Evolutionary conservation across 2,329 filamentous ascomycete genomes (phyloP).

Genomic region (Hypoxylon sp.): DNA sequence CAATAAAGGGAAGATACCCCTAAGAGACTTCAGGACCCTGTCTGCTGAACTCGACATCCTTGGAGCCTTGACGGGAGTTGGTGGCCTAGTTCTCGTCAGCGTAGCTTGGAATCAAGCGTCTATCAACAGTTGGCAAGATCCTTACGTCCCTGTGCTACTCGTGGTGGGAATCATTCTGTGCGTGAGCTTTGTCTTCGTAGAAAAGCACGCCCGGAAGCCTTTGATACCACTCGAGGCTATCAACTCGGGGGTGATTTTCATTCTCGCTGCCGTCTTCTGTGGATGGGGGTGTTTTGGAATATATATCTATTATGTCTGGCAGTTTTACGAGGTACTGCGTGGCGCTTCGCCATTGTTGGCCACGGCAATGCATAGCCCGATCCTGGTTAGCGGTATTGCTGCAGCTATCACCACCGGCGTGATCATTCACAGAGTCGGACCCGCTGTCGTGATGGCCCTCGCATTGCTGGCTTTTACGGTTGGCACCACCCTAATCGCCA

Average conservation of each 20-base stretch:
- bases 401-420: conserved; percentile 49
- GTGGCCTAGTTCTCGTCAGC: conserved; percentile 66
- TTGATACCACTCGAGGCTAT: conserved; percentile 65
- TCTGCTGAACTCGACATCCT: conserved; percentile 47
- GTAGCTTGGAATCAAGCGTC: conserved; percentile 71
- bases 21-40: conserved; percentile 37
- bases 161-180: conserved; percentile 64
- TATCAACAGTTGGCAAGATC: conserved; percentile 63
- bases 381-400: conserved; percentile 53
- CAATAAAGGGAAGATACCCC: conserved; percentile 18
- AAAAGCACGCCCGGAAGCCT: conserved; percentile 60
- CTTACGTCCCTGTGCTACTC: conserved; percentile 64
- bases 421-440: conserved; percentile 49
- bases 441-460: conserved; percentile 49
- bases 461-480: conserved; percentile 50
- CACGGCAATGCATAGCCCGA: conserved; percentile 54
- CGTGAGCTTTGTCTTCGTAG: conserved; percentile 63
- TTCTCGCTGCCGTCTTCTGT: conserved; percentile 61
- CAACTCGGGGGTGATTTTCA: conserved; percentile 60
- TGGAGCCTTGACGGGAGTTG: conserved; percentile 58
- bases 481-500: conserved; percentile 49
- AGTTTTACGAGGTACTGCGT: conserved; percentile 56
- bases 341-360: conserved; percentile 54
- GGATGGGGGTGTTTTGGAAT: conserved; percentile 61
- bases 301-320: conserved; percentile 58